Base-by-base conservation (phyloP, 208 protist species). In the Leishmania tarentolae region DNA sequence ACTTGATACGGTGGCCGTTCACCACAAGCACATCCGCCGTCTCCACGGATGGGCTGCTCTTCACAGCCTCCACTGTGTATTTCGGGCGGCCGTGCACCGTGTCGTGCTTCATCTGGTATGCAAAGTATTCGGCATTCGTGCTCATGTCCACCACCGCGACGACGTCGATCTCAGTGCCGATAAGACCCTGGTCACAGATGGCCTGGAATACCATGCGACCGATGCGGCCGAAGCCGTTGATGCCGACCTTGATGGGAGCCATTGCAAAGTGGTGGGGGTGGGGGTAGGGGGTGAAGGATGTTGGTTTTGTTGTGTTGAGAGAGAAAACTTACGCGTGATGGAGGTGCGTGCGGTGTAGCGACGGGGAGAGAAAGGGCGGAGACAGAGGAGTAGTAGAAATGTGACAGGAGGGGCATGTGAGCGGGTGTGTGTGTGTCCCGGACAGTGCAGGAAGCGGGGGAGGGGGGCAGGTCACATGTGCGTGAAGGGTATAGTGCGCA, bases 161-260 rank as follows among this genome's bases (percentile, higher is more conserved):
- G 75, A 99, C 92, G 79, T 98, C 84, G 78, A 98, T 92, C 63
- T 98, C 86, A 13, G 65, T 92, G 59, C 90, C 90, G 72, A 93
- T 88, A 17, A 92, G 88, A 50, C 86, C 85, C 71, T 92, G 88
- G 52, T 92, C 90, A 70, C 92, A 90, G 21, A 97, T 87, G 53
- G 98, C 89, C 84, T 98, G 95, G 81, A 98, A 92, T n/a, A 99
- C 99, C 76, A 99, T 91, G 83, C 99, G 94, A 78, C 99, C 99
- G 87, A 99, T 99, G 82, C 99, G 94, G 86, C 99, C 99, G 85
- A 99, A 99, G 78, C 99, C 99, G 90, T 99, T 99, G 90, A 99
- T 99, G 75, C 98, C 98, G 76, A 99, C 87, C 82, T 94, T 94
- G 83, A 97, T 89, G 77, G 91, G 84, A 83, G 89, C 81, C 83